Percentiles rank a stretch among this genome's conserved stretches.
These are phyloP conservation scores for Fusarium floridanum DNA, from an alignment of 2,329 filamentous ascomycete genomes.

Conservation along the genomic window DNA sequence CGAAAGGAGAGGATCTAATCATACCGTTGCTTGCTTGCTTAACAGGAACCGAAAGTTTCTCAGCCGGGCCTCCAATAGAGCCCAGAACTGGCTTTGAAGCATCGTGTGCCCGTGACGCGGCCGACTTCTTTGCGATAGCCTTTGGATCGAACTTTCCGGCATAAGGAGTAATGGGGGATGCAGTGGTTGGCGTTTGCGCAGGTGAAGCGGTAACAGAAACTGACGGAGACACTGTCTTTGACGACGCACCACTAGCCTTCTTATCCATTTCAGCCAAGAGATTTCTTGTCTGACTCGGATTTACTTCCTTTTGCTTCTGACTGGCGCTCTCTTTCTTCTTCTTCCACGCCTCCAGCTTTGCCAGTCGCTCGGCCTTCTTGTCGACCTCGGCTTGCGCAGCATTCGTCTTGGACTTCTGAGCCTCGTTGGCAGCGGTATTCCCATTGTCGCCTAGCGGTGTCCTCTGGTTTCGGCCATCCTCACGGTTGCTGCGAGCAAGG, in stretches of 20 bases:
- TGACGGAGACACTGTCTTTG: constrained; percentile 63
- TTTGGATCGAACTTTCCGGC: constrained; percentile 89
- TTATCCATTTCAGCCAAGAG: constrained; percentile 81
- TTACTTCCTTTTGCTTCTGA: constrained; percentile 77
- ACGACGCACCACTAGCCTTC: constrained; percentile 67
- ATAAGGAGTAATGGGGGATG: constrained; percentile 71
- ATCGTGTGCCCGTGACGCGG: constrained; percentile 68
- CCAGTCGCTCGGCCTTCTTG: constrained; percentile 81
- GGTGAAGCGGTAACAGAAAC: constrained; percentile 66
- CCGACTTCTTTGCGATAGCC: constrained; percentile 83
- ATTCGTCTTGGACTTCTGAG: constrained; percentile 61
- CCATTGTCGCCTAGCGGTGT: constrained; percentile 63
- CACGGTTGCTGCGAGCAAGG: constrained; percentile 73
- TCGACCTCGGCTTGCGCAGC: constrained; percentile 74
- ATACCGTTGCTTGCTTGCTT: constrained; percentile 55
- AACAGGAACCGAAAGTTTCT: constrained; percentile 49
- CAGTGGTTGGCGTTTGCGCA: constrained; percentile 57
- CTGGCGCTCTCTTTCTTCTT: constrained; percentile 85
- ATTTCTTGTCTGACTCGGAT: constrained; percentile 73
- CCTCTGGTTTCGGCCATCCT: constrained; percentile 69
- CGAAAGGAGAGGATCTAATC: constrained; percentile 20
- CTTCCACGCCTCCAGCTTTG: constrained; percentile 92
- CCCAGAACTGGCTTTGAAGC: constrained; percentile 65
- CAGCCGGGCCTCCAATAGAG: constrained; percentile 57
- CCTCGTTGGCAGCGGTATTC: constrained; percentile 66